Evolutionary conservation across 169 alveolate genomes (phyloP), one percentile per base, ranked within the genome.

Genomic region (Cryptosporidium baileyi): DNA sequence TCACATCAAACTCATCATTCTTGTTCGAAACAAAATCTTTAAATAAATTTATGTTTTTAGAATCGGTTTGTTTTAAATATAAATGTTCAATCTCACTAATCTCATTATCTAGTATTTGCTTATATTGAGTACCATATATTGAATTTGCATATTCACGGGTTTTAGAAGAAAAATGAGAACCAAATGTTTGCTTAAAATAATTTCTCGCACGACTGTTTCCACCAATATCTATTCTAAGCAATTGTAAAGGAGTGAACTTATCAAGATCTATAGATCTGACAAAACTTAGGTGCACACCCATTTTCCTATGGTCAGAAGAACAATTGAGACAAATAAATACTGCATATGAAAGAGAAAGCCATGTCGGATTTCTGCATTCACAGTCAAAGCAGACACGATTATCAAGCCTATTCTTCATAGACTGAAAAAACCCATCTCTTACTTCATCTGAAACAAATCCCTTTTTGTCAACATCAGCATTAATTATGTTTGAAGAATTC

Each of bases 321-420:
- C 99, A 98, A 92, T 95, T 94, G 51, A 96, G 94, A 89, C 99
- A 98, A 80, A 98, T 91, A 92, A 95, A 97, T 44, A 97, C 94
- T 45, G 97, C 98, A 91, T 92, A 96, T 40, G 97, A 93, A 19
- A 97, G 90, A 54, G 99, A 95, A 26, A 96, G 93, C 99, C 99
- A 98, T 67, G 96, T 96, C 3, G 99, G 99, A 60, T 97, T 97
- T 30, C 95, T 88, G n/a, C 97, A 89, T 47, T 95, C 97, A 90
- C 99, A 97, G 89, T 97, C 99, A 82, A 96, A 95, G 79, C 99
- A 97, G 65, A 90, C 80, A 63, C 92, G 82, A 80, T 93, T 93
- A 44, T 93, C 96, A 49, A 88, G 81, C 80, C 81, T 82, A 61
- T 81, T 63, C 32, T 82, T 89, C 85, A 90, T 89, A 36, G 60